Evolutionary conservation across 306 rosid species (phyloP), one percentile per base, ranked within the genome.

Genomic region (Lathyrus sativus): DNA sequence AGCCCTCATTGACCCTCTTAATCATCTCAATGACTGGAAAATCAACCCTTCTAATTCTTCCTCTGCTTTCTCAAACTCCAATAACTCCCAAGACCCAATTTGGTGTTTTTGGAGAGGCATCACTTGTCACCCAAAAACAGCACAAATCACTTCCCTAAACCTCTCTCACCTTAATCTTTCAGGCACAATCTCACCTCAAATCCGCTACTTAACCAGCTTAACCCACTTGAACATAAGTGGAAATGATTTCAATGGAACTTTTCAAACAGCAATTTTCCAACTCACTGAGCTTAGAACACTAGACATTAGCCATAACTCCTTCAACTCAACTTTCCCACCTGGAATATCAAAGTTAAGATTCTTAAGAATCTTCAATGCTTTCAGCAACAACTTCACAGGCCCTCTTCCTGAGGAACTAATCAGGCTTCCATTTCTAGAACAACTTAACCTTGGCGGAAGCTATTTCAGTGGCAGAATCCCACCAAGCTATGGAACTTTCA

Each of bases 91-190:
- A 49, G 63, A 75, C 69, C 83, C 91, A 4, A 69, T 78, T 49
- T 93, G 97, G 97, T 93, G 99, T 73, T 72, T 95, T 8, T 93
- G 97, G 99, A 85, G 86, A 3, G 99, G 95, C 18, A 50, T 93
- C 81, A 82, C 78, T 49, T 93, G 99, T 82, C 89, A 85, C 70
- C 78, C 83, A 2, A 82, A 81, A 61, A 74, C 90, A 11, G 18
- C 86, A 2, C 81, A 86, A 53, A 78, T 93, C 66, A 79, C 72
- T 44, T 15, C 84, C 31, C 77, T 93, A 1, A 88, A 93, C 81
- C 90, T 93, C 86, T 90, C 97, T 24, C 62, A 41, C 60, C 89
- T 85, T 58, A 93, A 93, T 78, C 96, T 93, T 62, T 79, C 99
- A 11, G 99, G 97, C 60, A 41, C 58, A 35, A 81, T 93, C 67